Evolutionary conservation across 345 rosid species (phyloP).

Genomic region (Sonneratia alba): DNA sequence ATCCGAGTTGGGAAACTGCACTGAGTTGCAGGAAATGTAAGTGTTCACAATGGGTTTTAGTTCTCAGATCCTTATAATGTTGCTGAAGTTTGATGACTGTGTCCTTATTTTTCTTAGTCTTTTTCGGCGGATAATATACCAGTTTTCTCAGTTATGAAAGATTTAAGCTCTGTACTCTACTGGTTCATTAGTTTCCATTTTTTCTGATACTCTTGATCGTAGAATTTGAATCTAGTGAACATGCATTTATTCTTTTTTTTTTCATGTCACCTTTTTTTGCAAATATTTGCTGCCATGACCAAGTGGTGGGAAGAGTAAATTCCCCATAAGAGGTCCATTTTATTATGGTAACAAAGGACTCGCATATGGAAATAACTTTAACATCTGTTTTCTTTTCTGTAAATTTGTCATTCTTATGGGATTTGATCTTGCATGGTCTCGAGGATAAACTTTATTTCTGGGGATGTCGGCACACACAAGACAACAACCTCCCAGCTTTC

Average conservation of each 20-base stretch:
- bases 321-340: not conserved
- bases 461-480: too few relatives aligned
- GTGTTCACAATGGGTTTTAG: slow-evolving; percentile 13
- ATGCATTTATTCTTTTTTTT: not conserved
- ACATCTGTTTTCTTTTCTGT: too few relatives aligned
- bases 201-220: not conserved
- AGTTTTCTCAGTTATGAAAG: not conserved
- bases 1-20: slow-evolving; percentile 73
- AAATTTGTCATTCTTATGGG: too few relatives aligned
- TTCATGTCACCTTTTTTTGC: too few relatives aligned
- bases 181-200: not conserved
- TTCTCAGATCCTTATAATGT: not conserved
- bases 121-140: not conserved
- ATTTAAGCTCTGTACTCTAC: not conserved
- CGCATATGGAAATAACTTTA: too few relatives aligned
- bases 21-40: slow-evolving; percentile 72
- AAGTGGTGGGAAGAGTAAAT: too few relatives aligned
- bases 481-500: too few relatives aligned
- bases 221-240: not conserved
- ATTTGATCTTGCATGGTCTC: too few relatives aligned
- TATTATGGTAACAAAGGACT: too few relatives aligned
- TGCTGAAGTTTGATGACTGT: not conserved
- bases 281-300: too few relatives aligned
- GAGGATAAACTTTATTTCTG: too few relatives aligned
- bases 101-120: not conserved